These are phyloP conservation scores for Boechera retrofracta DNA, from an alignment of 345 rosid species.

Conservation along the genomic window DNA sequence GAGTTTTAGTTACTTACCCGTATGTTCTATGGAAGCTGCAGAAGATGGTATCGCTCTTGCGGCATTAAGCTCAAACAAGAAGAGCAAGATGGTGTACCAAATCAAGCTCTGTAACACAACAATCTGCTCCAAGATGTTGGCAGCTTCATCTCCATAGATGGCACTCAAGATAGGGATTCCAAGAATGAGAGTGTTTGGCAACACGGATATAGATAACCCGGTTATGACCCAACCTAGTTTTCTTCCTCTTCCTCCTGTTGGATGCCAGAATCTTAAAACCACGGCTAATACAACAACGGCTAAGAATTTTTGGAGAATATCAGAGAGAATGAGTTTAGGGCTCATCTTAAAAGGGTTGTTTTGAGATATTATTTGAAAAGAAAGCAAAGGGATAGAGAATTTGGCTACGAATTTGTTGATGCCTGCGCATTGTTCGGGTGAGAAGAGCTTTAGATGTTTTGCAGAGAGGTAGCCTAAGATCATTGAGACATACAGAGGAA, in stretches of 20 bases:
- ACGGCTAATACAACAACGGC: constrained; percentile 51
- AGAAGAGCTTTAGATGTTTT: constrained; percentile 72
- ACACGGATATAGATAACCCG: constrained; percentile 70
- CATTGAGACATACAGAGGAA: constrained; percentile 86
- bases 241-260: constrained; percentile 46
- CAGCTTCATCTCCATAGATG: constrained; percentile 73
- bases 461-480: constrained; percentile 68
- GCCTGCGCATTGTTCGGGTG: constrained; percentile 86
- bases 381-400: constrained; percentile 76
- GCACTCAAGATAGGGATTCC: constrained; percentile 80
- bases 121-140: constrained; percentile 65
- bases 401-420: constrained; percentile 92
- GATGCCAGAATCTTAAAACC: constrained; percentile 54
- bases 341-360: constrained; percentile 84
- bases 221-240: constrained; percentile 68
- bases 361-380: constrained; percentile 73
- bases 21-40: constrained; percentile 48
- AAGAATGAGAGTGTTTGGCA: constrained; percentile 84
- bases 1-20: constrained; percentile 55
- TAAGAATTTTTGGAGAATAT: constrained; percentile 68
- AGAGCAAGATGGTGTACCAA: constrained; percentile 81
- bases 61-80: constrained; percentile 74
- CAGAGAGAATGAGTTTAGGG: constrained; percentile 63
- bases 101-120: constrained; percentile 79
- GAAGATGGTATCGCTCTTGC: constrained; percentile 50